A percentile compares a stretch with the other conserved stretches of the same genome.
phyloP scores from a whole-genome alignment of 441 rosid species.

The Omphalea diandra region DNA sequence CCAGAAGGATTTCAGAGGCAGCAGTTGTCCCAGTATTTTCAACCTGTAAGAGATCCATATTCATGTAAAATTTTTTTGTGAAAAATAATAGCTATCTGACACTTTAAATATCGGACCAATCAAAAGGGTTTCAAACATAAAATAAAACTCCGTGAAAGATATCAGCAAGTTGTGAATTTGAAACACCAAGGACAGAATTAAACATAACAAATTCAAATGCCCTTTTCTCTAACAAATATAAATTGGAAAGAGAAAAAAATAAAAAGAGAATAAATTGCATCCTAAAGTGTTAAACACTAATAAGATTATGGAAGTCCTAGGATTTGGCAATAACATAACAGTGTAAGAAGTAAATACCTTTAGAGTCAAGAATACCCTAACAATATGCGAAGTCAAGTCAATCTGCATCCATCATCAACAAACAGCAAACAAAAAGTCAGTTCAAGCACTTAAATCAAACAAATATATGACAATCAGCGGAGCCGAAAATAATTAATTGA shows the following conservation, averaged over 20 bases:
- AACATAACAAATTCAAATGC: background rate
- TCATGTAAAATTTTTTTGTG: background rate
- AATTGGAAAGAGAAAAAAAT: too few relatives aligned
- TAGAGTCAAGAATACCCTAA: constrained; percentile 77
- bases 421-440: constrained; percentile 18
- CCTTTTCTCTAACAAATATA: background rate
- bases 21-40: constrained; percentile 64
- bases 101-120: too few relatives aligned
- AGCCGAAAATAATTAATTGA: background rate
- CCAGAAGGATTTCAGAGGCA: constrained; percentile 73
- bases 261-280: background rate
- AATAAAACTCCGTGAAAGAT: too few relatives aligned
- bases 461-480: background rate
- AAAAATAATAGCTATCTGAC: background rate
- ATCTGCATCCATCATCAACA: constrained; percentile 61
- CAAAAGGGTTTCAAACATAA: background rate
- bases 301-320: too few relatives aligned
- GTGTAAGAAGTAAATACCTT: constrained; percentile 48
- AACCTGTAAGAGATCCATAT: constrained; percentile 49
- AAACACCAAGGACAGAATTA: background rate
- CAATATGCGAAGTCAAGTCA: constrained; percentile 84
- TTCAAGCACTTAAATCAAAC: background rate
- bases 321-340: too few relatives aligned
- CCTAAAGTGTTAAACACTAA: too few relatives aligned
- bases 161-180: background rate